phyloP scores from a whole-genome alignment of 2,329 filamentous ascomycete species.

The Ascosphaera pollenicola region DNA sequence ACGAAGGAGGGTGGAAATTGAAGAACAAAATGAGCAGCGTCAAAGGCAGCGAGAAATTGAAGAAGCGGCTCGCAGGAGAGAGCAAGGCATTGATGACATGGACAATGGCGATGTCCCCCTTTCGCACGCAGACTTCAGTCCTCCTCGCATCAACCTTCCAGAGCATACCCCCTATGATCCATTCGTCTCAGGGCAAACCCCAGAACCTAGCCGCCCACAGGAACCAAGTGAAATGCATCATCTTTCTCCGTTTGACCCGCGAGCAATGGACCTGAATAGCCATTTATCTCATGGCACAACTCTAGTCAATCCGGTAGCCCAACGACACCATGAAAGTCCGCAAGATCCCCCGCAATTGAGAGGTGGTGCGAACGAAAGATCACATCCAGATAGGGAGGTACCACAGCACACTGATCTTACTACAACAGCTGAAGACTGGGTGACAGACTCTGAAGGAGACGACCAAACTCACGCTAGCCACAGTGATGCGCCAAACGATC shows the following conservation, averaged over 20 bases:
- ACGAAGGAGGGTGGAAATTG: constrained; percentile 8
- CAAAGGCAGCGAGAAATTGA: constrained; percentile 3
- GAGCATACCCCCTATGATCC: neutral
- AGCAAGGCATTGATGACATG: neutral
- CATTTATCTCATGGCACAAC: neutral
- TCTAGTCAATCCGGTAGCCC: neutral
- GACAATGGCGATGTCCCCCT: neutral
- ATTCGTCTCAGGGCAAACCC: no score
- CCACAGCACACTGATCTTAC: no score
- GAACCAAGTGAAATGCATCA: no score
- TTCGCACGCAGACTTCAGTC: neutral
- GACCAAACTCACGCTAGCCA: no score
- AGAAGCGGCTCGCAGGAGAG: constrained; percentile 4
- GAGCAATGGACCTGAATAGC: neutral
- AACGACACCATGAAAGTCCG: neutral
- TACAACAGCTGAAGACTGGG: no score
- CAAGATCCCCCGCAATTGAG: neutral
- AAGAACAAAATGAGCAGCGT: constrained; percentile 6
- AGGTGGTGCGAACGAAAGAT: neutral
- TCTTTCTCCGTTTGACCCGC: no score
- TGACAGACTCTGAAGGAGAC: no score
- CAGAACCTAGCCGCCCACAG: no score
- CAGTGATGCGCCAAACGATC: no score
- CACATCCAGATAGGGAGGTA: neutral
- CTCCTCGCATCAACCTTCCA: neutral